Percentiles rank a stretch among this genome's conserved stretches.
Evolutionary conservation across 2,329 filamentous ascomycete species (phyloP).

Genomic region (Ophiostoma fasciatum): DNA sequence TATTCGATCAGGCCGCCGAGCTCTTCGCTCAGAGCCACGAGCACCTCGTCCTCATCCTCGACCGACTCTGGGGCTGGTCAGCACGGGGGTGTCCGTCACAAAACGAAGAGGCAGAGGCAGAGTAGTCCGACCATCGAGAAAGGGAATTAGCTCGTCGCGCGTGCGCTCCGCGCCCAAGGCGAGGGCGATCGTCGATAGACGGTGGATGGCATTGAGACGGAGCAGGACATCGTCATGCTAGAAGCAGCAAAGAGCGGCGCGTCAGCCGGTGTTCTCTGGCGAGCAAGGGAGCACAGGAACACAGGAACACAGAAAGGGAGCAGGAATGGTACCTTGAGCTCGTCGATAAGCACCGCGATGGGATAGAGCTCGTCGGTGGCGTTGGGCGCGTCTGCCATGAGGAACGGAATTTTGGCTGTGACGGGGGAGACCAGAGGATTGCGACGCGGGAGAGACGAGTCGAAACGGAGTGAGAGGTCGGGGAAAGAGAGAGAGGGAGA

Average conservation of each 20-base stretch:
- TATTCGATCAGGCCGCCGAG: slow-evolving; percentile 95
- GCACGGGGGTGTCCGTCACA: slow-evolving; percentile 1
- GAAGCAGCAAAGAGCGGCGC: slow-evolving; percentile 4
- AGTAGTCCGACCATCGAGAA: slow-evolving; percentile 73
- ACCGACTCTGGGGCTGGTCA: slow-evolving; percentile 60
- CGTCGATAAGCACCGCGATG: slow-evolving; percentile 98
- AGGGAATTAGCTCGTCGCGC: slow-evolving; percentile 95
- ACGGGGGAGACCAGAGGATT: slow-evolving; percentile 6
- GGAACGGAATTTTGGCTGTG: slow-evolving; percentile 14
- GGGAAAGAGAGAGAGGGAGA: not conserved
- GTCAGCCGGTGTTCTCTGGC: slow-evolving; percentile 4
- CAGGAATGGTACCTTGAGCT: slow-evolving; percentile 69
- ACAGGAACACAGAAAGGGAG: not conserved
- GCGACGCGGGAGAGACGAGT: too few relatives aligned
- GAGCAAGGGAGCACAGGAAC: not conserved
- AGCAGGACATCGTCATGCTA: slow-evolving; percentile 98
- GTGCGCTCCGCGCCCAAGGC: slow-evolving; percentile 92
- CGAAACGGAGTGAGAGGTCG: too few relatives aligned
- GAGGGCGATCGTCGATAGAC: slow-evolving; percentile 93
- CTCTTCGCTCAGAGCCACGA: slow-evolving; percentile 93
- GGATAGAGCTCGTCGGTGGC: slow-evolving; percentile 98
- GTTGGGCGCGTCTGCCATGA: slow-evolving; percentile 78
- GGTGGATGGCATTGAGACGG: slow-evolving; percentile 94
- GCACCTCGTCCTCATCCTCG: slow-evolving; percentile 96
- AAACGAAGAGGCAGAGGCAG: slow-evolving; percentile 14